A percentile compares a stretch with the other conserved stretches of the same genome.
phyloP scores from a whole-genome alignment of 2,329 filamentous ascomycete species.

The Verticillium klebahnii region DNA sequence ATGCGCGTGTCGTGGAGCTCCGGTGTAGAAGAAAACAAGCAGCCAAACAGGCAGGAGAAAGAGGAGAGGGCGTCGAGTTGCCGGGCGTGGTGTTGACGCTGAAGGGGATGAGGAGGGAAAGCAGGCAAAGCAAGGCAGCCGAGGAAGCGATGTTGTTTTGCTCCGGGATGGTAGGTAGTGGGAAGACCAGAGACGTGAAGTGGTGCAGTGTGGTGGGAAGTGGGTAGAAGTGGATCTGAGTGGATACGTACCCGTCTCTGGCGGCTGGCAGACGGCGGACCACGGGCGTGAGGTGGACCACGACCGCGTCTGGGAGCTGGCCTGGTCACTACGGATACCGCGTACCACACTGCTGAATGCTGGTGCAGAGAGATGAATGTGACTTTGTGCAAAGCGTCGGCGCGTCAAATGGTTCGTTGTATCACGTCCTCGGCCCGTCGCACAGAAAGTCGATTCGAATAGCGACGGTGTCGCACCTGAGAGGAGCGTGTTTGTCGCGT shows the following conservation, averaged over 20 bases:
- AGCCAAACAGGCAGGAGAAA: neutral
- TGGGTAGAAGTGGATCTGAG: neutral
- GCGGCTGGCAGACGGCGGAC: neutral
- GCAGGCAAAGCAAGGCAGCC: neutral
- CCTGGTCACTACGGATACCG: conserved; percentile 5
- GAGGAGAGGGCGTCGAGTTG: neutral
- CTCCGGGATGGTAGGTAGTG: conserved; percentile 2
- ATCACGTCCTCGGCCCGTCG: neutral
- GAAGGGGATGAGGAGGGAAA: neutral
- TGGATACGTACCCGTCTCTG: conserved; percentile 2
- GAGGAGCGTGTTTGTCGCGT: neutral
- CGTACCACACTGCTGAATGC: neutral
- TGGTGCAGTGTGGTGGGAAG: neutral
- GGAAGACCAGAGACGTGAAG: neutral
- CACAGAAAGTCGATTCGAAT: neutral
- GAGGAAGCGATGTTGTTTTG: conserved; percentile 4
- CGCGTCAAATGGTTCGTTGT: neutral
- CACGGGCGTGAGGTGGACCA: neutral
- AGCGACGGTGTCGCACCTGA: neutral
- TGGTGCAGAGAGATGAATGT: neutral
- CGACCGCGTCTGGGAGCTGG: neutral
- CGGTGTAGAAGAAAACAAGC: neutral
- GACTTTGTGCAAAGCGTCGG: neutral
- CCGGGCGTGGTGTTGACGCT: neutral
- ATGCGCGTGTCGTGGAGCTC: neutral